A percentile compares a stretch with the other conserved stretches of the same genome.
Evolutionary conservation across 192 early-diverging fungal species (phyloP).

Genomic region (Spizellomyces sp.): DNA sequence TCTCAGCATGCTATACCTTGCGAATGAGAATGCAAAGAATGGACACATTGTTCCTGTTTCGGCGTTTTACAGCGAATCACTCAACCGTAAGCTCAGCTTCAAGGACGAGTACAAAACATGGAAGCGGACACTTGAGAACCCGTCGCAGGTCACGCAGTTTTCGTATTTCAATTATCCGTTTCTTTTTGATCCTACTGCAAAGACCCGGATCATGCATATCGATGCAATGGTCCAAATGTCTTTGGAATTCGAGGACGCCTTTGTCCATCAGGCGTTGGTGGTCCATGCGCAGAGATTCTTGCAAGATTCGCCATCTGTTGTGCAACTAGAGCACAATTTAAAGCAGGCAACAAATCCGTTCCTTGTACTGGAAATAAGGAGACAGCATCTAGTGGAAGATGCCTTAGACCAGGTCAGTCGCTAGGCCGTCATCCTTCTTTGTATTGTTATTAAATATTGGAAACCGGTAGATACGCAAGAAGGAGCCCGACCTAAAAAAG

Average conservation of each 20-base stretch:
- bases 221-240: conserved; percentile 80
- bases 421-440: neutral
- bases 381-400: conserved; percentile 73
- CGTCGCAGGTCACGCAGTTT: conserved; percentile 50
- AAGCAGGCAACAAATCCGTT: conserved; percentile 71
- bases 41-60: conserved; percentile 20
- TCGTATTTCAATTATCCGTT: conserved; percentile 73
- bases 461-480: conserved; percentile 42
- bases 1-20: conserved; percentile 51
- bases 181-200: conserved; percentile 67
- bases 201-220: conserved; percentile 71
- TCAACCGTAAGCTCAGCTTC: conserved; percentile 60
- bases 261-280: conserved; percentile 77
- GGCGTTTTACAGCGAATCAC: conserved; percentile 49
- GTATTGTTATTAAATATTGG: neutral
- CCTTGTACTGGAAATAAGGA: conserved; percentile 75
- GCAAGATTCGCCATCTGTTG: conserved; percentile 49
- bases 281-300: conserved; percentile 73
- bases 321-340: conserved; percentile 59
- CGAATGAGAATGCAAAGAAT: conserved; percentile 49
- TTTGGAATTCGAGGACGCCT: conserved; percentile 78
- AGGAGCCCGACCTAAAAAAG: conserved; percentile 70
- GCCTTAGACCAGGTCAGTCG: conserved; percentile 67
- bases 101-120: conserved; percentile 79
- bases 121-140: conserved; percentile 54